Conservation (phyloP, 2,329 filamentous ascomycete species). For the Beauveria scarabaeidicola region DNA sequence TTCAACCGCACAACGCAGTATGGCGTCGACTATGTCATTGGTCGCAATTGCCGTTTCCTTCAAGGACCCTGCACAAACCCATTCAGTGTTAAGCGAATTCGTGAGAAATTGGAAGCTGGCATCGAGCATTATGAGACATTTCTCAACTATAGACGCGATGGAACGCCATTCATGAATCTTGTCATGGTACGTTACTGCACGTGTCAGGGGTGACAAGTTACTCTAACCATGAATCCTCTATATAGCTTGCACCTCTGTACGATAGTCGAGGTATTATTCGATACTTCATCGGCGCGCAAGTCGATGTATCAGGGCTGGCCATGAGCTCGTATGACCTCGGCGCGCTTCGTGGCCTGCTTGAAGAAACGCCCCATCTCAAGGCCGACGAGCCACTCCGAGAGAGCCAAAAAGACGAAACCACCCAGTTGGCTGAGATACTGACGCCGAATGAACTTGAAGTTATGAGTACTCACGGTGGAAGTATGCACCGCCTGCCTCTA, state of each 20-base stretch:
- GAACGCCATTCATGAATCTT: conserved; percentile 69
- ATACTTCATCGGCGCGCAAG: conserved; percentile 60
- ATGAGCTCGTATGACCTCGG: conserved; percentile 57
- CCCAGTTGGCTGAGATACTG: conserved; percentile 59
- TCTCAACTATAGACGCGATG: conserved; percentile 70
- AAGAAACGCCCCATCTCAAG: conserved; percentile 9
- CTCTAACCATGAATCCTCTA: conserved; percentile 30
- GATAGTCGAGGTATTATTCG: conserved; percentile 55
- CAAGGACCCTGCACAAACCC: conserved; percentile 65
- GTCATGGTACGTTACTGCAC: conserved; percentile 25
- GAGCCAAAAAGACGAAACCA: conserved; percentile 51
- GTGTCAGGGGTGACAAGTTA: conserved; percentile 35
- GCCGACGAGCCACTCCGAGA: conserved; percentile 1
- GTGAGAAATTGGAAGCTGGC: conserved; percentile 52
- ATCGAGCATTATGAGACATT: conserved; percentile 66
- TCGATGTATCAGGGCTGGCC: conserved; percentile 57
- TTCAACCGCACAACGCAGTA: conserved; percentile 68
- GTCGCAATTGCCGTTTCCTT: conserved; percentile 70
- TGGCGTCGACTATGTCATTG: conserved; percentile 55
- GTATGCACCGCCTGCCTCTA: conserved; percentile 42
- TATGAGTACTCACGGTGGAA: conserved; percentile 52
- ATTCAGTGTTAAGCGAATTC: conserved; percentile 52
- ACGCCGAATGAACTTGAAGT: conserved; percentile 57
- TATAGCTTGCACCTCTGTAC: conserved; percentile 46
- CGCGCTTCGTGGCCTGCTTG: conserved; percentile 41